Percentiles rank a stretch among this genome's conserved stretches.
Evolutionary conservation across 345 rosid genomes (phyloP).

Genomic region (Salix viminalis): DNA sequence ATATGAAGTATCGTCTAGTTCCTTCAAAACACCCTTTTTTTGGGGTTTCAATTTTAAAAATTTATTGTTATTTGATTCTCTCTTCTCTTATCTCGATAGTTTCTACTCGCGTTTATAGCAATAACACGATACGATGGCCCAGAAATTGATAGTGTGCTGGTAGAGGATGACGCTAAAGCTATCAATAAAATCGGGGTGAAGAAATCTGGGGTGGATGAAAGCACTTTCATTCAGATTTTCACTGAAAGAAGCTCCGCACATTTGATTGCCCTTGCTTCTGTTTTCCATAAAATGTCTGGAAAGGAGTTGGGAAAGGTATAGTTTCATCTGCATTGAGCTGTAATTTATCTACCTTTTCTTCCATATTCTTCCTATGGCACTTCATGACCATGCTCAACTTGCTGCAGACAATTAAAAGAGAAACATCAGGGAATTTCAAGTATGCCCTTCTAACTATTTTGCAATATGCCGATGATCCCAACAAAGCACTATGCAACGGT

Average conservation of each 20-base stretch:
- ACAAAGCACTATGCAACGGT: slow-evolving; percentile 57
- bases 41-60: background rate
- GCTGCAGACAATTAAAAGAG: slow-evolving; percentile 48
- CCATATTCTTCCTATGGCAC: background rate
- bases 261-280: slow-evolving; percentile 40
- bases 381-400: background rate
- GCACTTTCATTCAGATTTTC: slow-evolving; percentile 43
- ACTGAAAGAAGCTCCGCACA: slow-evolving; percentile 61
- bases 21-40: background rate
- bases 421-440: slow-evolving; percentile 45
- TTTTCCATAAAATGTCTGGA: slow-evolving; percentile 35
- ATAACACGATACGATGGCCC: slow-evolving; percentile 70
- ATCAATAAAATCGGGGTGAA: slow-evolving; percentile 37
- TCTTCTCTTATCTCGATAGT: background rate
- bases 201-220: slow-evolving; percentile 38
- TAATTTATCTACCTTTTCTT: background rate
- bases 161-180: slow-evolving; percentile 50
- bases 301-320: slow-evolving; percentile 46
- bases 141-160: slow-evolving; percentile 38
- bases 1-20: no score
- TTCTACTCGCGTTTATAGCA: slow-evolving; percentile 48
- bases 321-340: background rate
- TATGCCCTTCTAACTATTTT: slow-evolving; percentile 48
- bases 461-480: slow-evolving; percentile 52
- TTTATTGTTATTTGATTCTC: background rate